A percentile compares a stretch with the other conserved stretches of the same genome.
Conservation (phyloP, 306 rosid genomes). For the Cyamopsis tetragonoloba region DNA sequence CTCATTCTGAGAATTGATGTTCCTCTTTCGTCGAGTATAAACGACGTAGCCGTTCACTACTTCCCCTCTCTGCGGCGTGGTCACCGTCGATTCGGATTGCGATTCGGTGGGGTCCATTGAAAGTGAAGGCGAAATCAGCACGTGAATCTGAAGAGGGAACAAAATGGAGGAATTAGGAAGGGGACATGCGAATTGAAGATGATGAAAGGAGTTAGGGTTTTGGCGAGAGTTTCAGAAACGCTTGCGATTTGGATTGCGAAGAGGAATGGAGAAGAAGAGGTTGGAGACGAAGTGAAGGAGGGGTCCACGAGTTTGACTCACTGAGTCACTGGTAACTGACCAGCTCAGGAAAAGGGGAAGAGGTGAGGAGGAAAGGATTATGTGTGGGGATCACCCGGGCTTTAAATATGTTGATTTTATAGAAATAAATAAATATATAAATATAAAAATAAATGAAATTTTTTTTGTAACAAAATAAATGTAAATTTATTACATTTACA, state of each 20-base stretch:
- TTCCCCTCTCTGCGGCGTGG: not conserved
- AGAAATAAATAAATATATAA: too few relatives aligned
- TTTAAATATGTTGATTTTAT: too few relatives aligned
- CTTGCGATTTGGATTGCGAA: conserved; percentile 4
- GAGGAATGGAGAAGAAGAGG: conserved; percentile 2
- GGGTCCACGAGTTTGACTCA: conserved; percentile 40
- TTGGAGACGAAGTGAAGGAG: conserved; percentile 23
- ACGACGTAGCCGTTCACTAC: conserved; percentile 70
- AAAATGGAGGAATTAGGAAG: not conserved
- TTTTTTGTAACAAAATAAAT: too few relatives aligned
- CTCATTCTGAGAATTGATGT: conserved; percentile 30
- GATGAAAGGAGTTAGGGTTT: conserved; percentile 41
- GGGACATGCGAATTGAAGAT: conserved; percentile 35
- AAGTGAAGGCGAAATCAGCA: not conserved
- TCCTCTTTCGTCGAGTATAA: conserved; percentile 62
- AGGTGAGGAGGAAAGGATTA: not conserved
- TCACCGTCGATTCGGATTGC: not conserved
- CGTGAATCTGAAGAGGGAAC: not conserved
- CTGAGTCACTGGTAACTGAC: conserved; percentile 32
- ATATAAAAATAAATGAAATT: too few relatives aligned
- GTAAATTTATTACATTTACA: too few relatives aligned
- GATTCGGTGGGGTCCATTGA: conserved; percentile 12
- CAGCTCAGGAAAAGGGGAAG: not conserved
- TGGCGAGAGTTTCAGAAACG: not conserved
- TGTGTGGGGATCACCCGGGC: not conserved